Conservation (phyloP, 164 flowering plant genomes). For the Vitis riparia region DNA sequence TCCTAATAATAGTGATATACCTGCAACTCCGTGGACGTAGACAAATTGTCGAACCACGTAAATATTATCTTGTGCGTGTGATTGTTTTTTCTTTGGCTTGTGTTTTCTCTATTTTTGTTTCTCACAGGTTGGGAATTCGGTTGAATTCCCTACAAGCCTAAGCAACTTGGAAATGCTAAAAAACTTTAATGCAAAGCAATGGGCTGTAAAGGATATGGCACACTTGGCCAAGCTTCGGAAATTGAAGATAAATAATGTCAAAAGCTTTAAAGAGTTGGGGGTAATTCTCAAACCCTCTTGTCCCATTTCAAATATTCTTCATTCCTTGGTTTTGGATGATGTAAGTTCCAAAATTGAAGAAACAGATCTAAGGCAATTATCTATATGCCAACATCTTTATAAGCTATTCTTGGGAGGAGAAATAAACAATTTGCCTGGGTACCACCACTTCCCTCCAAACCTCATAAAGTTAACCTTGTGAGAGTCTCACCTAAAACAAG, state of each 20-base stretch:
- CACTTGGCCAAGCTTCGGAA: constrained; percentile 8
- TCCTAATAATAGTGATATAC: too few species aligned
- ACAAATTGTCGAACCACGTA: too few species aligned
- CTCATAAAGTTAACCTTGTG: constrained; percentile 7
- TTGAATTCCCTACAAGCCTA: too few species aligned
- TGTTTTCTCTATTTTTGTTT: too few species aligned
- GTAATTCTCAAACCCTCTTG: background rate
- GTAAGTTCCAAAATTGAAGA: background rate
- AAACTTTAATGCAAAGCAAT: background rate
- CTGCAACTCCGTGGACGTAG: too few species aligned
- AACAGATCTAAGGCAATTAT: too few species aligned
- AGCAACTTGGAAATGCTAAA: constrained; percentile 19
- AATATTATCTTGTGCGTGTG: too few species aligned
- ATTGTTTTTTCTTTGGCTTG: too few species aligned
- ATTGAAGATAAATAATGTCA: background rate
- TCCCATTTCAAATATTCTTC: background rate
- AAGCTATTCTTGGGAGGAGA: constrained; percentile 11
- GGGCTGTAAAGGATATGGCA: constrained; percentile 7
- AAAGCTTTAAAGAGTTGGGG: background rate
- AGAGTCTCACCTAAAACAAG: too few species aligned
- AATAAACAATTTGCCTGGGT: constrained; percentile 10
- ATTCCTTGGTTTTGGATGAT: constrained; percentile 3
- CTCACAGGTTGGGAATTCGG: too few species aligned
- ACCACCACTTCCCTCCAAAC: constrained; percentile 13
- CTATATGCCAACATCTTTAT: background rate